Conservation (phyloP, 2,329 filamentous ascomycete genomes). For the Penicillium italicum region DNA sequence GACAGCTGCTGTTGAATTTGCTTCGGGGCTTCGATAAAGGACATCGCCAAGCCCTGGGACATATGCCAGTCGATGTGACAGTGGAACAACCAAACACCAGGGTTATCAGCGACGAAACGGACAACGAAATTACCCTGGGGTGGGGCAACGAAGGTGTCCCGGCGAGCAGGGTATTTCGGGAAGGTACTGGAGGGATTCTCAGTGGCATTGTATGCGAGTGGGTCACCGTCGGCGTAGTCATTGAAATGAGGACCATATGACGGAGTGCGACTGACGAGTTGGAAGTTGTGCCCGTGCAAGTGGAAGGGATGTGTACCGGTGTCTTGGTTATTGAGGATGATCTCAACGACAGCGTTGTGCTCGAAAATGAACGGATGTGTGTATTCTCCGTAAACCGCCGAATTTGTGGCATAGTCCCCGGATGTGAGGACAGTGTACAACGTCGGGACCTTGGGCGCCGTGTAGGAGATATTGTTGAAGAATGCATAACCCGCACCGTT, state of each 20-base stretch:
- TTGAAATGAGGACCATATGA: conserved; percentile 57
- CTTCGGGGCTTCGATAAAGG: conserved; percentile 61
- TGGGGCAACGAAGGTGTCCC: conserved; percentile 65
- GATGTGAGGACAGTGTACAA: conserved; percentile 28
- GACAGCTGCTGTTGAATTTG: conserved; percentile 58
- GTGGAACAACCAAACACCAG: conserved; percentile 67
- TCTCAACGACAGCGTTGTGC: conserved; percentile 42
- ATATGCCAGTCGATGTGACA: conserved; percentile 81
- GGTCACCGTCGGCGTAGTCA: conserved; percentile 42
- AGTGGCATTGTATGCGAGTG: conserved; percentile 9
- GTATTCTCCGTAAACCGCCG: conserved; percentile 61
- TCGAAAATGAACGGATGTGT: conserved; percentile 51
- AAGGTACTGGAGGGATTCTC: conserved; percentile 39
- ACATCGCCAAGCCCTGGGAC: conserved; percentile 61
- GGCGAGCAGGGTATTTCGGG: conserved; percentile 57
- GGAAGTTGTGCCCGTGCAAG: conserved; percentile 61
- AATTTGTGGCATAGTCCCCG: conserved; percentile 52
- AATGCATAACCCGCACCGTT: conserved; percentile 57
- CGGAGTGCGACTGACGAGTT: conserved; percentile 58
- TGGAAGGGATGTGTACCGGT: conserved; percentile 48
- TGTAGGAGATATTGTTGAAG: conserved; percentile 29
- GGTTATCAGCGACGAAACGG: conserved; percentile 45
- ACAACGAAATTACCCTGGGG: conserved; percentile 67
- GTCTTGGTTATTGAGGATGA: conserved; percentile 45
- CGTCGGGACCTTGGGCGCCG: conserved; percentile 23